Conservation (phyloP, 192 early-diverging fungal genomes). For the Coemansia sp. region DNA sequence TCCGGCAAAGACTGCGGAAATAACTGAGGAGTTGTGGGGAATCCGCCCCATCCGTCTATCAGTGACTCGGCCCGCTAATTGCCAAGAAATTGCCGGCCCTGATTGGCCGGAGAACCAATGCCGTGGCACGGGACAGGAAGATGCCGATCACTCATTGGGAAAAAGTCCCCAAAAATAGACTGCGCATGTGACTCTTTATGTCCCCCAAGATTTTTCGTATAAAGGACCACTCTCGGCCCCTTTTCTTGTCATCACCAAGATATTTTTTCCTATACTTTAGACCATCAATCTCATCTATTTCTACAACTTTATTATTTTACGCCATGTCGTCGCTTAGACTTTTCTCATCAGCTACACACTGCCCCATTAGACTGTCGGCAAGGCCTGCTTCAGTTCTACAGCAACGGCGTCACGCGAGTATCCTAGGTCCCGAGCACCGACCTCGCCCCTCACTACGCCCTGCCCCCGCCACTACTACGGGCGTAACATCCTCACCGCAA, state of each 20-base stretch:
- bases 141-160: too few relatives aligned
- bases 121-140: too few relatives aligned
- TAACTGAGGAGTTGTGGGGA: too few relatives aligned
- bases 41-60: too few relatives aligned
- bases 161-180: too few relatives aligned
- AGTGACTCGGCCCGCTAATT: neutral
- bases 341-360: neutral
- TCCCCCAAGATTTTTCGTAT: too few relatives aligned
- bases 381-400: neutral
- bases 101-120: neutral
- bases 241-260: too few relatives aligned
- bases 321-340: conserved; percentile 4
- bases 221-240: too few relatives aligned
- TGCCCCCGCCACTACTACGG: neutral
- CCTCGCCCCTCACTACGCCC: neutral
- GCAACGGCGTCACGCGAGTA: conserved; percentile 13
- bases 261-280: neutral
- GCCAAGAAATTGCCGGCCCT: neutral
- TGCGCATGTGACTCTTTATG: too few relatives aligned
- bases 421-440: conserved; percentile 16
- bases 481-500: conserved; percentile 2
- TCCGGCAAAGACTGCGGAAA: too few relatives aligned
- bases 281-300: neutral
- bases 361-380: neutral
- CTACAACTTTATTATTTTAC: conserved; percentile 5